Evolutionary conservation across 345 rosid genomes (phyloP).

Genomic region (Gossypium ekmanianum): DNA sequence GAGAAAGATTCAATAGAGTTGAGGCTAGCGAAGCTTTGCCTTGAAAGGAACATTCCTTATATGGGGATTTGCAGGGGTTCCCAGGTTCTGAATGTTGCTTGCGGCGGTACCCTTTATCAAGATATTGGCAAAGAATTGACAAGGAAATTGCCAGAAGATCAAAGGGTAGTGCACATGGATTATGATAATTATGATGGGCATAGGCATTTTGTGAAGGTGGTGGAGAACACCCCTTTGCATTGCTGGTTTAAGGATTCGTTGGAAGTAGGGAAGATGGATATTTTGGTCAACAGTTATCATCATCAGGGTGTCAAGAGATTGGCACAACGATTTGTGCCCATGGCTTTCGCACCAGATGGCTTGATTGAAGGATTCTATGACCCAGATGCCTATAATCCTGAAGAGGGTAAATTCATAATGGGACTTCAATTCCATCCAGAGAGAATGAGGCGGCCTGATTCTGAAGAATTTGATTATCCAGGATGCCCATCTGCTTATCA

Average conservation of each 20-base stretch:
- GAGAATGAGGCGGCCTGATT: neutral
- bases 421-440: slow-evolving; percentile 1
- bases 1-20: slow-evolving; percentile 5
- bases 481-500: slow-evolving; percentile 80
- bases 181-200: neutral
- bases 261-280: neutral
- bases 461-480: slow-evolving; percentile 49
- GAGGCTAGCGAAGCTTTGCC: neutral
- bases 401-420: slow-evolving; percentile 6
- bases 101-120: slow-evolving; percentile 4
- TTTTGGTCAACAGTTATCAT: neutral
- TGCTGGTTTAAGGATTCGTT: slow-evolving; percentile 3
- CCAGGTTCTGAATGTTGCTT: neutral
- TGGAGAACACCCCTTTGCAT: neutral
- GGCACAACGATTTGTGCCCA: neutral
- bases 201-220: neutral
- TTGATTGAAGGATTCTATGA: neutral
- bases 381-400: slow-evolving; percentile 3
- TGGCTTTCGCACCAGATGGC: slow-evolving; percentile 2
- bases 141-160: neutral
- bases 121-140: neutral
- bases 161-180: neutral
- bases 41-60: slow-evolving; percentile 7
- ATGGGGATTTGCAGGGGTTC: slow-evolving; percentile 4
- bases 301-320: slow-evolving; percentile 4